phyloP scores from a whole-genome alignment of 495 filamentous ascomycete species.

The Oidiodendron maius region DNA sequence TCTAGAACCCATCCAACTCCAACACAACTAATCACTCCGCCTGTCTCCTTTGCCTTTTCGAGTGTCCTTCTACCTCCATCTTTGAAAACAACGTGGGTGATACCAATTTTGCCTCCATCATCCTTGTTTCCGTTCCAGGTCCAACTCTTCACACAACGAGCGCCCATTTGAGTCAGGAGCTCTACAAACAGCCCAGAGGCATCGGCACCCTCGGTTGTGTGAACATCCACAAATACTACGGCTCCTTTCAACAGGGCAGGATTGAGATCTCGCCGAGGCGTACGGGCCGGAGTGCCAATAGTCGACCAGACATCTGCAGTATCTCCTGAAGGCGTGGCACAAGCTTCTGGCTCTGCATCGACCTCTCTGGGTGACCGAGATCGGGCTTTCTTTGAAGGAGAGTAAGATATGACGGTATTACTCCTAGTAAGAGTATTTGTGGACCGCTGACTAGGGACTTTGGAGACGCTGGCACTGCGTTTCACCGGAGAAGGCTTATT shows the following conservation, averaged over 20 bases:
- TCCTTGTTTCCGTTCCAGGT: slow-evolving; percentile 61
- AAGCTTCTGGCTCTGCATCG: slow-evolving; percentile 19
- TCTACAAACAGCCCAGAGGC: slow-evolving; percentile 80
- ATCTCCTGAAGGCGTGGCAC: slow-evolving; percentile 14
- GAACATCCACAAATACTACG: slow-evolving; percentile 89
- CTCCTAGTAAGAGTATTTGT: slow-evolving; percentile 26
- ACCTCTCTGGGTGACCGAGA: background rate
- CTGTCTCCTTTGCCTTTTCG: slow-evolving; percentile 74
- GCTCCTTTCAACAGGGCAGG: slow-evolving; percentile 58
- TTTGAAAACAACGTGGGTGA: slow-evolving; percentile 95
- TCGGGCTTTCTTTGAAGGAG: slow-evolving; percentile 29
- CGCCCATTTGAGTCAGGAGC: slow-evolving; percentile 78
- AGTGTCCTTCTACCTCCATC: slow-evolving; percentile 83
- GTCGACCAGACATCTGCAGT: slow-evolving; percentile 36
- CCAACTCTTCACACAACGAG: slow-evolving; percentile 78
- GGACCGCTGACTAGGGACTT: slow-evolving; percentile 30
- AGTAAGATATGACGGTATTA: slow-evolving; percentile 38
- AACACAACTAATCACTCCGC: slow-evolving; percentile 74
- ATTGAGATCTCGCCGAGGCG: slow-evolving; percentile 44
- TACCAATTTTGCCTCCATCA: slow-evolving; percentile 55
- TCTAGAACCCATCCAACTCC: slow-evolving; percentile 86
- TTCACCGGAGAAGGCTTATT: slow-evolving; percentile 20
- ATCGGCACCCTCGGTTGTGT: slow-evolving; percentile 81
- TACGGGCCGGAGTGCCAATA: slow-evolving; percentile 47
- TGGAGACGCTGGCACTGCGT: slow-evolving; percentile 42